Evolutionary conservation across 768 basidiomycete species (phyloP).

Genomic region (Dioszegia aurantiaca): DNA sequence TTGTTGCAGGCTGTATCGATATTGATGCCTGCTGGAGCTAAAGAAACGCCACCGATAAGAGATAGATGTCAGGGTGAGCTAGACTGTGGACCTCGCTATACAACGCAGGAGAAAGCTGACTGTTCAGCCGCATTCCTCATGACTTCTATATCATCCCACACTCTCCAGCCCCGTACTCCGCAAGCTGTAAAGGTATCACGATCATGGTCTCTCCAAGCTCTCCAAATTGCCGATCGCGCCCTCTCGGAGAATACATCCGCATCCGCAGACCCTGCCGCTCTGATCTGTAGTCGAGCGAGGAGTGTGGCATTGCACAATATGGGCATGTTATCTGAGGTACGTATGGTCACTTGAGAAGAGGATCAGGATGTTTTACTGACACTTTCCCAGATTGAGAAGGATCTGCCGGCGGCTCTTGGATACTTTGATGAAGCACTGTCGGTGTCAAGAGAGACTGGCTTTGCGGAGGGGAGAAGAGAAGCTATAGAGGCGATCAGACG

Average conservation of each 20-base stretch:
- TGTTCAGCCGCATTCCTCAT: slow-evolving; percentile 34
- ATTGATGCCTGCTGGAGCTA: slow-evolving; percentile 36
- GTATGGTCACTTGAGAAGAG: slow-evolving; percentile 13
- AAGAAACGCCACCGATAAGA: slow-evolving; percentile 20
- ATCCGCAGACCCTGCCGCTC: slow-evolving; percentile 13
- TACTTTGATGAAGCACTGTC: slow-evolving; percentile 31
- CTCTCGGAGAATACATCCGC: slow-evolving; percentile 17
- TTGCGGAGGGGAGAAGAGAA: slow-evolving; percentile 44
- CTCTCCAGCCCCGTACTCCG: slow-evolving; percentile 35
- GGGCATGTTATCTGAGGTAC: slow-evolving; percentile 49
- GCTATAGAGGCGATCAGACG: slow-evolving; percentile 42
- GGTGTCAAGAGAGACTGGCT: slow-evolving; percentile 34
- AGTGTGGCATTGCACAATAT: slow-evolving; percentile 44
- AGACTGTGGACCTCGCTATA: neutral
- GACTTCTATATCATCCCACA: slow-evolving; percentile 48
- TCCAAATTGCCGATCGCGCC: slow-evolving; percentile 39
- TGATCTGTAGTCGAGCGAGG: slow-evolving; percentile 38
- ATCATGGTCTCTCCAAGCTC: slow-evolving; percentile 45
- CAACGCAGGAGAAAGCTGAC: neutral
- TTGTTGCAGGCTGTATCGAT: slow-evolving; percentile 48
- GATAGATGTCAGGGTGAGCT: slow-evolving; percentile 51
- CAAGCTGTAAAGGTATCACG: slow-evolving; percentile 40
- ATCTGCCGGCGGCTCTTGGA: slow-evolving; percentile 30
- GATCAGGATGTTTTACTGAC: neutral
- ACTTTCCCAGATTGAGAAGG: slow-evolving; percentile 40